Evolutionary conservation across 495 filamentous ascomycete species (phyloP), one percentile per base, ranked within the genome.

Genomic region (Margaritispora aquatica): DNA sequence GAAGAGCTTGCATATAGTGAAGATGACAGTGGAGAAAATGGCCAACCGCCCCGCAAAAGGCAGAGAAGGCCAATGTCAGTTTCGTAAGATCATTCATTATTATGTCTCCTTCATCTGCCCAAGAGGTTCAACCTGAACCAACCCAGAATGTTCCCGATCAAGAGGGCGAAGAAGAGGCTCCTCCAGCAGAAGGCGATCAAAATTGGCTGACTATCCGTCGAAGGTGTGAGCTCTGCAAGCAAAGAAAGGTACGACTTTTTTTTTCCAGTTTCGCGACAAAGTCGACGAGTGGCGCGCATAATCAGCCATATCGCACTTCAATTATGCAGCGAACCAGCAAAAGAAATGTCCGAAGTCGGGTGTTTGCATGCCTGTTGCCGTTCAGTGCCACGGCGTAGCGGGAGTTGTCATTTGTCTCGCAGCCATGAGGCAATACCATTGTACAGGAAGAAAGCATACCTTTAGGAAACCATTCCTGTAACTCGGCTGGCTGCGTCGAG

Each of bases 211-310:
- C 65, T 36, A 51, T 65, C 49, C 65, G 65, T 55, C 63, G 57
- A 57, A 88, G 85, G 59, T 92, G 89, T 65, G 89, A 92, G 68
- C 75, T 88, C 38, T 92, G 89, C 75, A 94, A 92, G 70, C 84
- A 88, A 70, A 79, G 89, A 67, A 94, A 94, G 74, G 84, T 87
- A 49, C 51, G 46, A 26, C 24, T 21, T 15, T 20, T 29, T 26
- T 9, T 26, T 5, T 34, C 29, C n/a, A 34, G 15, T 10, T 44
- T 17, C 2, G 17, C 54, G n/a, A n/a, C n/a, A n/a, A 20, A 26
- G 21, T 51, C 19, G 15, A 20, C 1, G 49, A 51, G 21, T n/a
- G 38, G 38, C 19, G 38, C 38, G 38, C 38, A 44, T 44, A n/a
- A 7, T 7, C 38, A 44, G 38, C 38, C 7, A 44, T 44, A n/a